phyloP scores from a whole-genome alignment of 371 early-diverging fungal genomes.

The Funneliformis caledonium region DNA sequence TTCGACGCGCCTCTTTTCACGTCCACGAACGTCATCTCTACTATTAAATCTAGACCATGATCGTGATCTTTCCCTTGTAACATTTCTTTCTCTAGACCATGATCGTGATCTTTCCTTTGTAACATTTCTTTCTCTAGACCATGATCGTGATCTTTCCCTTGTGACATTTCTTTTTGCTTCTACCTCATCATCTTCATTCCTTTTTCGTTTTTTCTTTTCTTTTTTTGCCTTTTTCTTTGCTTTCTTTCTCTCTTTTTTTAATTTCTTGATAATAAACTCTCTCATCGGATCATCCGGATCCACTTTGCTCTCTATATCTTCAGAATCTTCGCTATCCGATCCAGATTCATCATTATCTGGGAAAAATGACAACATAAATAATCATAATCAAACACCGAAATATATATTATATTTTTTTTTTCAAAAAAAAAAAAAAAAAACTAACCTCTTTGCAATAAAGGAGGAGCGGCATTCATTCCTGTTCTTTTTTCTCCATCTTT shows the following conservation, averaged over 20 bases:
- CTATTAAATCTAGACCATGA: not conserved
- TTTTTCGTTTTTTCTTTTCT: slow-evolving; percentile 47
- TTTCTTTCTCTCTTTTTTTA: slow-evolving; percentile 56
- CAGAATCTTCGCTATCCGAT: slow-evolving; percentile 44
- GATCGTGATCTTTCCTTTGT: too few species aligned
- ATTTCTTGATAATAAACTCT: slow-evolving; percentile 63
- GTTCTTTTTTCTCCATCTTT: slow-evolving; percentile 50
- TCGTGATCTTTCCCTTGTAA: too few species aligned
- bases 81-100: too few species aligned
- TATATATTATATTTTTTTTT: slow-evolving; percentile 11
- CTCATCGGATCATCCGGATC: slow-evolving; percentile 88
- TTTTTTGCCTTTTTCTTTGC: slow-evolving; percentile 45
- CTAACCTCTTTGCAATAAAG: slow-evolving; percentile 53
- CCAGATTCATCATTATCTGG: not conserved
- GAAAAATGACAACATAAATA: not conserved
- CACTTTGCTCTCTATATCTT: slow-evolving; percentile 51
- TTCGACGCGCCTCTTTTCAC: slow-evolving; percentile 33
- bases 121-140: too few species aligned
- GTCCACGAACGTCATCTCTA: slow-evolving; percentile 22
- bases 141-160: not conserved
- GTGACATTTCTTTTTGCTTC: slow-evolving; percentile 43
- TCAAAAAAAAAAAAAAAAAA: slow-evolving; percentile 18
- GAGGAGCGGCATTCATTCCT: slow-evolving; percentile 70
- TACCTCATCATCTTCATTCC: slow-evolving; percentile 46
- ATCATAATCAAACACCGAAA: not conserved